A percentile compares a stretch with the other conserved stretches of the same genome.
Evolutionary conservation across 306 rosid genomes (phyloP).

Genomic region (Dryas alaskensis): DNA sequence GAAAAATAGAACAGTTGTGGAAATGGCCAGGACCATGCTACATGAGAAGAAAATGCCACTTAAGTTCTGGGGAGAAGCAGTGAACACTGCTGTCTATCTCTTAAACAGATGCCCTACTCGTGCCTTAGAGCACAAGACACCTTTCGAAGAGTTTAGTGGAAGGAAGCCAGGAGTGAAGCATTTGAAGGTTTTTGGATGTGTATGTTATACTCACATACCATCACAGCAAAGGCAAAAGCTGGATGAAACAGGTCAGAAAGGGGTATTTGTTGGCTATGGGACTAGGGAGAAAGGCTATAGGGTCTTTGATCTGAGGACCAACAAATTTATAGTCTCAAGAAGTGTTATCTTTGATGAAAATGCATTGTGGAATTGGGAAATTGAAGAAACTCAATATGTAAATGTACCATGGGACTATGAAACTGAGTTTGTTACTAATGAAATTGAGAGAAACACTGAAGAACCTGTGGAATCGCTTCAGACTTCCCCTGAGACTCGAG

Average conservation of each 20-base stretch:
- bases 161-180: neutral
- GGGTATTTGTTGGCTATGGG: neutral
- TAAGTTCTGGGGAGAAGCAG: neutral
- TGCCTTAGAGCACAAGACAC: neutral
- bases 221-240: neutral
- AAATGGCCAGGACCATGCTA: neutral
- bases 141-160: neutral
- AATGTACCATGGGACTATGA: neutral
- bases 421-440: neutral
- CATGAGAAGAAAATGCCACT: neutral
- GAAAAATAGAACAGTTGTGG: too few species aligned
- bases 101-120: neutral
- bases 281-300: neutral
- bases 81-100: neutral
- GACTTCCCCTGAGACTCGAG: too few species aligned
- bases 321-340: neutral
- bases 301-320: neutral
- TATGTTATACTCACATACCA: neutral
- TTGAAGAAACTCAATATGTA: neutral
- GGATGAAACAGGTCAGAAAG: neutral
- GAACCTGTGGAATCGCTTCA: too few species aligned
- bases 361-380: neutral
- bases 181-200: neutral
- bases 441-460: neutral
- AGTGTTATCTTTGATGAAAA: neutral